Evolutionary conservation across 352 stramenopile species (phyloP).

Genomic region (Halophytophthora polymorphica): DNA sequence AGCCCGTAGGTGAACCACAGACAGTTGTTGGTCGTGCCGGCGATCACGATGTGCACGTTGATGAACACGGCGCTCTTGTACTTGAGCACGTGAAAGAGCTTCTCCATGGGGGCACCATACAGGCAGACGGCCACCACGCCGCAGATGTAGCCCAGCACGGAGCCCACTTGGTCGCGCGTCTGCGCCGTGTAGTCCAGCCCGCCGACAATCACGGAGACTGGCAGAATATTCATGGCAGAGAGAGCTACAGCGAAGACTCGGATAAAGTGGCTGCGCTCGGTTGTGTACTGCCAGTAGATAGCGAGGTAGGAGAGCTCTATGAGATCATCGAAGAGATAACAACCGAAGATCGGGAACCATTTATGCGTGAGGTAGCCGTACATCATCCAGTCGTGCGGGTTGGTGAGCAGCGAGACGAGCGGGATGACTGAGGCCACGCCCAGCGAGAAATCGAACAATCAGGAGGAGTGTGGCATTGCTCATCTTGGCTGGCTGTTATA

Average conservation of each 20-base stretch:
- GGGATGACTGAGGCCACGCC: conserved; percentile 15
- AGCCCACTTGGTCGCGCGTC: conserved; percentile 19
- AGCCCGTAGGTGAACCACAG: conserved; percentile 43
- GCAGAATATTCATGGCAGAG: conserved; percentile 22
- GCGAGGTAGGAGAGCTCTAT: conserved; percentile 31
- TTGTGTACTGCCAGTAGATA: conserved; percentile 35
- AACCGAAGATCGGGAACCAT: conserved; percentile 46
- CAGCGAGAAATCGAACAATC: no score
- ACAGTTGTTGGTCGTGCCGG: conserved; percentile 30
- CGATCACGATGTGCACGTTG: conserved; percentile 45
- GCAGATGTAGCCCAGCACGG: conserved; percentile 26
- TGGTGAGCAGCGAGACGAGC: conserved; percentile 15
- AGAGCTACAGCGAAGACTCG: conserved; percentile 19
- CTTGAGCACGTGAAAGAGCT: conserved; percentile 39
- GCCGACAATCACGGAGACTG: conserved; percentile 37
- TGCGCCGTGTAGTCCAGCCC: conserved; percentile 28
- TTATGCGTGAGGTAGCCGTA: conserved; percentile 37
- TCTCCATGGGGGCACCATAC: conserved; percentile 47
- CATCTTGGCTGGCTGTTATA: no score
- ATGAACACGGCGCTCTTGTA: conserved; percentile 32
- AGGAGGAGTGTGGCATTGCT: no score
- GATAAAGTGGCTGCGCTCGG: conserved; percentile 22
- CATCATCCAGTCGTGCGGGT: conserved; percentile 29
- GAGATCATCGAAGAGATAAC: conserved; percentile 34
- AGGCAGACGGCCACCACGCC: conserved; percentile 26